Conservation (phyloP, 148 eudicot genomes). For the Cornus suecica region DNA sequence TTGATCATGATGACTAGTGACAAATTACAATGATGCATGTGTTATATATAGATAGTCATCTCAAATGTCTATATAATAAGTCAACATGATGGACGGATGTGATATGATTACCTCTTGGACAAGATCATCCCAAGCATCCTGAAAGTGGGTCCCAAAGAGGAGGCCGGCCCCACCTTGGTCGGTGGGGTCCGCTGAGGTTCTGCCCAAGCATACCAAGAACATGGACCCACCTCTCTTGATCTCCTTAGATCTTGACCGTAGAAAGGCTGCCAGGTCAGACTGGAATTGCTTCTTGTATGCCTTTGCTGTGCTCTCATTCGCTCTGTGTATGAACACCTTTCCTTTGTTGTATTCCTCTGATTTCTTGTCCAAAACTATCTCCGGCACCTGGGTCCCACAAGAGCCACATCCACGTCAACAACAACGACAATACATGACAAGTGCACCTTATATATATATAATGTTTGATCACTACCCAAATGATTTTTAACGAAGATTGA, state of each 20-base stretch:
- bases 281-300: conserved; percentile 75
- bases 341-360: conserved; percentile 83
- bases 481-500: too few relatives aligned
- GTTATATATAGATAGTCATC: too few relatives aligned
- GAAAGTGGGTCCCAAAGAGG: conserved; percentile 93
- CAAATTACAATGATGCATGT: background rate
- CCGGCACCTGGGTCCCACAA: conserved; percentile 58
- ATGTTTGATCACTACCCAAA: too few relatives aligned
- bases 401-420: background rate
- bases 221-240: conserved; percentile 85
- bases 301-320: conserved; percentile 53
- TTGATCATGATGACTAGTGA: background rate
- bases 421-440: too few relatives aligned
- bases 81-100: conserved; percentile 3
- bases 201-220: conserved; percentile 81
- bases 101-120: conserved; percentile 70
- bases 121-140: conserved; percentile 98
- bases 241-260: conserved; percentile 60
- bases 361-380: conserved; percentile 62
- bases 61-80: too few relatives aligned
- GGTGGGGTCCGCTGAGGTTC: conserved; percentile 76
- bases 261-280: conserved; percentile 53
- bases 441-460: too few relatives aligned
- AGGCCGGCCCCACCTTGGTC: conserved; percentile 98
- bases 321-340: conserved; percentile 77